Base-by-base conservation (phyloP, 139 green algal genomes). In the Tetraselmis striata region DNA sequence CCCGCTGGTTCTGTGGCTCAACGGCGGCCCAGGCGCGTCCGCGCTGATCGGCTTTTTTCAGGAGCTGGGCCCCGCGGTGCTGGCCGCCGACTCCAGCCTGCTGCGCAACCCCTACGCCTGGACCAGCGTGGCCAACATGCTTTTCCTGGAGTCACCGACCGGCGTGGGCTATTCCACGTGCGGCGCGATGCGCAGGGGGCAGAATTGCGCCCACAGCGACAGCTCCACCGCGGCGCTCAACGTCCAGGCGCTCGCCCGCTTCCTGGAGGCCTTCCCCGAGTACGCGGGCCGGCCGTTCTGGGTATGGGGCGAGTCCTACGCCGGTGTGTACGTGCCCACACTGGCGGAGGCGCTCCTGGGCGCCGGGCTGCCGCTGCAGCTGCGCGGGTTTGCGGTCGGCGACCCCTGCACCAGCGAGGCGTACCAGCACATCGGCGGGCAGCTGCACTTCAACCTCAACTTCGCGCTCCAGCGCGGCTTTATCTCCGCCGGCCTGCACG, bases 1-100 rank as follows among this genome's bases (percentile, higher is more conserved):
- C 1, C 89, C 93, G 0, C 76, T 97, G 31, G 82, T 95, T 30
- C 84, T 97, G 29, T 97, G 91, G 91, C 90, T 97, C 18, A 97
- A 97, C 80, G 92, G 92, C 0, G 94, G 94, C 24, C 94, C 94
- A 1, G 94, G 94, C 59, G 98, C 94, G 86, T 95, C 90, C 25
- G 93, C 88, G n/a, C 28, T 98, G 0, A 94, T 90, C 11, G 87
- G 87, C n/a, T 95, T 97, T 80, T 84, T 98, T 85, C 87, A 79
- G 0, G 94, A 98, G 89, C 83, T 97, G 32, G 94, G 94, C 59
- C 80, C 80, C 24, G 31, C 83, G 28, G 24, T 88, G 23, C 59
- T 85, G 29, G 78, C 81, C 1, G 1, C 58, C 28, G 77, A 31
- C 18, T 32, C 58, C 2, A 58, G 29, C 11, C 84, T 93, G 0